These are phyloP conservation scores for Populus davidiana DNA, from an alignment of 345 rosid species.

Conservation along the genomic window DNA sequence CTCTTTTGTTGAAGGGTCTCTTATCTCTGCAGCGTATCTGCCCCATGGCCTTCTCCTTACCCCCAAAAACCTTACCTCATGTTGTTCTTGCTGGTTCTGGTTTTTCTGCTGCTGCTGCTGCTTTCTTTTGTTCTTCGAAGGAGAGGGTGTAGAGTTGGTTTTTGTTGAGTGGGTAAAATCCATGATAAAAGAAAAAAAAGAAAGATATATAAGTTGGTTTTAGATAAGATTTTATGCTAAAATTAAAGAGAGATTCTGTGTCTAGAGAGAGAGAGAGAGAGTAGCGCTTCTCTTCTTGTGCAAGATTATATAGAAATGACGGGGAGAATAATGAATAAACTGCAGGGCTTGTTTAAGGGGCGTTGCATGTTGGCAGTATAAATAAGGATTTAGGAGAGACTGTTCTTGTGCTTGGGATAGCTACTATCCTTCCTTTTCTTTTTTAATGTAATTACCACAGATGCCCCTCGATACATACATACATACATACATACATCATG, in stretches of 20 bases:
- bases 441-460: background rate
- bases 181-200: conserved; percentile 15
- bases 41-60: conserved; percentile 97
- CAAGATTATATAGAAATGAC: background rate
- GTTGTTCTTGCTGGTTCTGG: conserved; percentile 21
- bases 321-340: conserved; percentile 12
- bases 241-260: background rate
- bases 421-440: background rate
- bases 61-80: conserved; percentile 65
- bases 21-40: conserved; percentile 87
- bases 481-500: background rate
- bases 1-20: conserved; percentile 89
- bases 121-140: conserved; percentile 58
- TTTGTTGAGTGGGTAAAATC: conserved; percentile 31
- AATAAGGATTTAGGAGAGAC: conserved; percentile 22
- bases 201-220: background rate
- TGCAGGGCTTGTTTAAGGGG: conserved; percentile 12
- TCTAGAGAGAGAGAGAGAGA: background rate
- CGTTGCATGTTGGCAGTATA: conserved; percentile 30
- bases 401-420: background rate
- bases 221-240: background rate
- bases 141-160: conserved; percentile 39
- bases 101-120: conserved; percentile 22
- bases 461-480: conserved; percentile 10
- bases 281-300: background rate